Evolutionary conservation across 257 asterid species (phyloP).

Genomic region (Solanum microdontum): DNA sequence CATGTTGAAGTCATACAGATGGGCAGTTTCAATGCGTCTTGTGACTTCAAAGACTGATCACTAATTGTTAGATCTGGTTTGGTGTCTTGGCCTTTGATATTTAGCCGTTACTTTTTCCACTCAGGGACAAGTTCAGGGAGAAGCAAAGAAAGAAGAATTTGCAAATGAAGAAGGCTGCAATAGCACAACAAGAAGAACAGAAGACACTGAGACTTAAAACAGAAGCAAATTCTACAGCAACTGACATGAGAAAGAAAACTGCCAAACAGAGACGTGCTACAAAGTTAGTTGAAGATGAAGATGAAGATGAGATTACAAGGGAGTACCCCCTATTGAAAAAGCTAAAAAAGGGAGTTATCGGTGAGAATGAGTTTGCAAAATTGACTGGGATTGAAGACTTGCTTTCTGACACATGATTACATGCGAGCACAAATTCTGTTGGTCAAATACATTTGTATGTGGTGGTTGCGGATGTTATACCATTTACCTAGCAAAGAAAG

Average conservation of each 20-base stretch:
- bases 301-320: constrained; percentile 61
- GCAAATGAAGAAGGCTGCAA: constrained; percentile 42
- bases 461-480: neutral
- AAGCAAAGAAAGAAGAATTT: constrained; percentile 83
- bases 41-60: neutral
- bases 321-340: constrained; percentile 74
- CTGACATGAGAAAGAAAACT: constrained; percentile 56
- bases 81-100: neutral
- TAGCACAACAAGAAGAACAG: constrained; percentile 20
- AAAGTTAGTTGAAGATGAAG: constrained; percentile 46
- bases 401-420: constrained; percentile 12
- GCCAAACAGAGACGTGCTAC: constrained; percentile 75
- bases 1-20: neutral
- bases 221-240: constrained; percentile 16
- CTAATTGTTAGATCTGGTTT: neutral
- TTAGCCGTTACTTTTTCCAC: neutral
- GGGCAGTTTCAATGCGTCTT: neutral
- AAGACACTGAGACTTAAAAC: constrained; percentile 32
- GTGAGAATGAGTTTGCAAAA: constrained; percentile 62
- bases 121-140: constrained; percentile 79
- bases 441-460: neutral
- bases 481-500: neutral
- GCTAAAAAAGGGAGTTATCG: constrained; percentile 56
- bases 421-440: neutral
- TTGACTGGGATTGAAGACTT: constrained; percentile 79